phyloP scores from a whole-genome alignment of 2,329 filamentous ascomycete genomes.

The Sarocladiaceae sp. region DNA sequence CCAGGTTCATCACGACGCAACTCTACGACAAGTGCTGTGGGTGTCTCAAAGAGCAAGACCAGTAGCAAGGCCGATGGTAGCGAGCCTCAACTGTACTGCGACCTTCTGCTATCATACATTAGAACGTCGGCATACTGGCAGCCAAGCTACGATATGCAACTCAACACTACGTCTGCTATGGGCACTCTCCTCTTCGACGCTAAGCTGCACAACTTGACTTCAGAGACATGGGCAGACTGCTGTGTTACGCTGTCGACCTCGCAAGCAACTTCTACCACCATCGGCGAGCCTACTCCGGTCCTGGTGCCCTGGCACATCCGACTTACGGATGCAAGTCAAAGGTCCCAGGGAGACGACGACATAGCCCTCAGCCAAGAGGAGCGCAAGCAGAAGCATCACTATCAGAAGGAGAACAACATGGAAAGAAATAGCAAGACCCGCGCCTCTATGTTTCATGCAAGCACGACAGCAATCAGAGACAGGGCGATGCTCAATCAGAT shows the following conservation, averaged over 20 bases:
- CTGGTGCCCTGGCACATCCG: conserved; percentile 51
- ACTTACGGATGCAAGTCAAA: conserved; percentile 24
- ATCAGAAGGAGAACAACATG: background rate
- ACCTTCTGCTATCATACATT: conserved; percentile 52
- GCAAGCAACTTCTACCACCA: conserved; percentile 49
- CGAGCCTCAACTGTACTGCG: conserved; percentile 22
- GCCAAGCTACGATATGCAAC: conserved; percentile 55
- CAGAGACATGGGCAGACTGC: conserved; percentile 57
- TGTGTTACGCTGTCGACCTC: conserved; percentile 57
- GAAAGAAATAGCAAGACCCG: background rate
- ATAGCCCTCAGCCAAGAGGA: conserved; percentile 32
- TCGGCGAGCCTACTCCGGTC: conserved; percentile 48
- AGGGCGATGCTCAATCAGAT: conserved; percentile 88
- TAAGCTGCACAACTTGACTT: conserved; percentile 54
- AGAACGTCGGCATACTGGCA: conserved; percentile 52
- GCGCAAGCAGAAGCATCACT: conserved; percentile 24
- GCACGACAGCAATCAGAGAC: conserved; percentile 14
- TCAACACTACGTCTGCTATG: conserved; percentile 48
- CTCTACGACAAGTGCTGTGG: conserved; percentile 45
- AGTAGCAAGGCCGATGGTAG: conserved; percentile 15
- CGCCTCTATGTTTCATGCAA: background rate
- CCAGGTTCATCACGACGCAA: conserved; percentile 40
- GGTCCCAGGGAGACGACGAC: conserved; percentile 31
- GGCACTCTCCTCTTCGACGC: conserved; percentile 56
- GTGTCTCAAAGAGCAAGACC: conserved; percentile 31